Evolutionary conservation across 1,284 basidiomycete species (phyloP), one percentile per base, ranked within the genome.

Genomic region (Hemileia vastatrix): DNA sequence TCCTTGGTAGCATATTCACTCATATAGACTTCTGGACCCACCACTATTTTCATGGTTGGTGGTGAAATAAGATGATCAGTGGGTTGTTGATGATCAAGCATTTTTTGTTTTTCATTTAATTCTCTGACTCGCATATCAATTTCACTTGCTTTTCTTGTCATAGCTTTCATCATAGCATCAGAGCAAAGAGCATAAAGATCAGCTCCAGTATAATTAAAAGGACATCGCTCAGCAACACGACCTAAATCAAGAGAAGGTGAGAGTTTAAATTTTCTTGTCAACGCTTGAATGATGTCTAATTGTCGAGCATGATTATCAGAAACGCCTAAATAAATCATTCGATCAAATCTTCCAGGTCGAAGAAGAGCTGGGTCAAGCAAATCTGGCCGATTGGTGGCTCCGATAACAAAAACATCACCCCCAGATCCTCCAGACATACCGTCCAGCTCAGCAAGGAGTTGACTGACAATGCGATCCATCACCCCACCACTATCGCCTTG

Each of bases 181-280:
- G 91, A 88, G 75, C 94, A 97, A 13, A 99, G 79, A 0, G 95
- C 94, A 78, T 99, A 98, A 69, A 98, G 92, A 77, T 99, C 95
- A 36, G 95, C 95, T 24, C 95, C 92, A 2, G 92, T 96, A 72
- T 90, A 18, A 21, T 50, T 36, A 15, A 51, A 36, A 6, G 33
- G 31, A 3, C 33, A 44, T 43, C 57, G 79, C 44, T 86, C 80
- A 11, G 88, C 87, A 54, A 99, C 78, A 5, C 74, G 71, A 32
- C 77, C 75, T 13, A 98, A 81, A 68, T 86, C 79, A 6, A 94
- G 79, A 55, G 79, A 79, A 0, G 85, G 81, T 68, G 90, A 83
- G 23, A 97, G 81, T 53, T 83, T 84, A 80, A 98, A 97, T 75
- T 94, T 96, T 63, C 93, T 79, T 2, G 95, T 97, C 61, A 97